Evolutionary conservation across 2,329 filamentous ascomycete species (phyloP), one percentile per base, ranked within the genome.

Genomic region (Eutypella sp.): DNA sequence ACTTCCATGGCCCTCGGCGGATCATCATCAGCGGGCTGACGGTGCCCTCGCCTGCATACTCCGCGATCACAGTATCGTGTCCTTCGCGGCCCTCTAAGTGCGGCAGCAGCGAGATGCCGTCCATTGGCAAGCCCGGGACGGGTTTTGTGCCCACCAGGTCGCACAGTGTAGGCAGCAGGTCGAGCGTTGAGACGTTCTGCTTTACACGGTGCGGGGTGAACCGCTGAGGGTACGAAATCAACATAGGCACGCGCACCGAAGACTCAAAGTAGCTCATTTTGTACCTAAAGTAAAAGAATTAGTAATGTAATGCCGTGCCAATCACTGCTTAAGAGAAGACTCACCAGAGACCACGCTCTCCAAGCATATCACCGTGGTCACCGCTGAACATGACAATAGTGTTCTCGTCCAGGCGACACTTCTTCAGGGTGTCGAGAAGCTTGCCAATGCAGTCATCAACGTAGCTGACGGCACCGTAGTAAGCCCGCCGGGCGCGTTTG

Each of bases 211-310:
- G 89, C 25, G 90, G 84, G 13, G 75, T 64, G 66, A 92, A 95
- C 50, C 76, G 78, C 57, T 82, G 75, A 22, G 91, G 91, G 58
- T 91, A 82, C 66, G 89, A 85, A 63, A 96, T 78, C 53, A 96
- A 75, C 63, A 96, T 83, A 1, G 91, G 91, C 19, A 96, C 91
- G 23, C 91, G 85, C 39, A 89, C 89, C 11, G 89, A 95, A 34
- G 85, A 85, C 75, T 96, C 91, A 59, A 90, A 96, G 78, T 93
- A 96, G 62, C 82, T 89, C 91, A 96, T 96, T 77, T 96, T 96
- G 75, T 96, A 91, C 67, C 67, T 69, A 38, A 24, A 41, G 19
- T 15, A 25, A n/a, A n/a, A n/a, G n/a, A 2, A 22, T 53, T 44
- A 50, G 45, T 40, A 40, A 46, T 23, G n/a, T 4, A 11, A 5